phyloP scores from a whole-genome alignment of 1,284 basidiomycete species.

The Ganoderma multipileum region DNA sequence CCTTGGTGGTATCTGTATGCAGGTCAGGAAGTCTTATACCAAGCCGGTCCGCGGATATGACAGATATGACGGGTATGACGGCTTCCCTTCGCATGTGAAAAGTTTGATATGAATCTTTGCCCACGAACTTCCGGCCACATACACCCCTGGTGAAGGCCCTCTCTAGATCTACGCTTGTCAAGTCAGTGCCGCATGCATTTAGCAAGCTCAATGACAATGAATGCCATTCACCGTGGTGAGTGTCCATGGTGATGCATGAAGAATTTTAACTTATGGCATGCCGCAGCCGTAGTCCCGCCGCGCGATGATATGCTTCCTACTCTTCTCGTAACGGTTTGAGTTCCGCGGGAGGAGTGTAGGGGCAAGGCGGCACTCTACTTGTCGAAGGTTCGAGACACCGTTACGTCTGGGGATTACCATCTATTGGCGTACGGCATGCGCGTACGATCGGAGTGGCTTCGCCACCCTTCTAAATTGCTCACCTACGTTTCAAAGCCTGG shows the following conservation, averaged over 20 bases:
- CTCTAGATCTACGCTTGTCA: conserved; percentile 29
- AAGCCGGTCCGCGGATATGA: too few species aligned
- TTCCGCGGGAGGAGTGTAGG: conserved; percentile 19
- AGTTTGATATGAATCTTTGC: too few species aligned
- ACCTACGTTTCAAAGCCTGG: conserved; percentile 41
- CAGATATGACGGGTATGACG: too few species aligned
- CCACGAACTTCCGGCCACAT: conserved; percentile 26
- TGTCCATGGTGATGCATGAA: not conserved
- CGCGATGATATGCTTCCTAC: conserved; percentile 24
- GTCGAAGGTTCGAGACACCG: conserved; percentile 34
- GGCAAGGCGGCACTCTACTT: conserved; percentile 39
- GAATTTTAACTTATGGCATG: not conserved
- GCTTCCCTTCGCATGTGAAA: too few species aligned
- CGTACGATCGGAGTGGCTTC: not conserved
- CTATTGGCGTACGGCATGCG: conserved; percentile 35
- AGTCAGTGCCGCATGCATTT: conserved; percentile 32
- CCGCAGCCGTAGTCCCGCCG: conserved; percentile 30
- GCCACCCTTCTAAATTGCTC: conserved; percentile 37
- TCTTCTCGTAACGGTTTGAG: not conserved
- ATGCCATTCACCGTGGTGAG: conserved; percentile 32
- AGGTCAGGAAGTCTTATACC: too few species aligned
- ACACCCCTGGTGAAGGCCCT: conserved; percentile 27
- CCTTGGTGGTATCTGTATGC: too few species aligned
- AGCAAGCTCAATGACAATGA: not conserved
- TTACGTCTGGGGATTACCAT: conserved; percentile 32